Conservation (phyloP, 371 early-diverging fungal genomes). For the Zopfochytrium polystomum region DNA sequence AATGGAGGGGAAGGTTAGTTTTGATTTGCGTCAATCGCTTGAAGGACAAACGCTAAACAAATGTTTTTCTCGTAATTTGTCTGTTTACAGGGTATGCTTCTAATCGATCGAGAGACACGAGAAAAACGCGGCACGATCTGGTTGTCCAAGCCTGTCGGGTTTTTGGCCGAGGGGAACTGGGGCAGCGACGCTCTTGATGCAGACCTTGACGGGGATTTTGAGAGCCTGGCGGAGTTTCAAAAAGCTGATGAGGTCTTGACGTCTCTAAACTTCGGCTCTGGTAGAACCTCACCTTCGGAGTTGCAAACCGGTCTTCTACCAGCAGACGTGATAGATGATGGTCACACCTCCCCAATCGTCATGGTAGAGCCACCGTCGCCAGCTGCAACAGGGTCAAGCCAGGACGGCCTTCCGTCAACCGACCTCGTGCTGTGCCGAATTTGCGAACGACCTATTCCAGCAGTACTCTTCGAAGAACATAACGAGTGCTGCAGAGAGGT, state of each 20-base stretch:
- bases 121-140: constrained; percentile 79
- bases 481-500: constrained; percentile 69
- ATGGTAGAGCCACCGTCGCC: neutral
- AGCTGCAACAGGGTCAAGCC: constrained; percentile 13
- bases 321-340: neutral
- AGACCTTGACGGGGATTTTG: constrained; percentile 24
- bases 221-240: constrained; percentile 20
- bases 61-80: neutral
- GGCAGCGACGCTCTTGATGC: constrained; percentile 30
- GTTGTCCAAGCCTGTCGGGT: constrained; percentile 65
- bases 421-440: constrained; percentile 65
- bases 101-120: constrained; percentile 66
- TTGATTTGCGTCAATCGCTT: too few relatives aligned
- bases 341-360: neutral
- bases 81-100: constrained; percentile 68
- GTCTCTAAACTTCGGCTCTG: neutral
- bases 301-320: neutral
- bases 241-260: neutral
- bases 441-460: constrained; percentile 74
- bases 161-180: constrained; percentile 45
- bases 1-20: constrained; percentile 74
- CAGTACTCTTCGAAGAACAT: constrained; percentile 75
- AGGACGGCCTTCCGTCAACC: constrained; percentile 6
- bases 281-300: neutral
- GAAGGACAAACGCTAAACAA: too few relatives aligned